Conservation (phyloP, 345 rosid species). For the Syzygium aqueum region DNA sequence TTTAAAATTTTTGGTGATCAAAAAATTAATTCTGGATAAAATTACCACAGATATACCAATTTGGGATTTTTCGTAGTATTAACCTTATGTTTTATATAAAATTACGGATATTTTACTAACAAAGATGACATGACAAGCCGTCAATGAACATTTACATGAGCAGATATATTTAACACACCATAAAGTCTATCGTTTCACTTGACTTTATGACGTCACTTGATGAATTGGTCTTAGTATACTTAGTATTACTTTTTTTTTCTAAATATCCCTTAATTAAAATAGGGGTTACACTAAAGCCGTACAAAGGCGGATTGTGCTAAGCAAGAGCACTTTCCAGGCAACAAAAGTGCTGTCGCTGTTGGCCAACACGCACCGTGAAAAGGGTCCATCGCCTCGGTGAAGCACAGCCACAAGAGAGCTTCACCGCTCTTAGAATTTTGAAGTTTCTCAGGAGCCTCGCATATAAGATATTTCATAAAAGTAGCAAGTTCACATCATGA, state of each 20-base stretch:
- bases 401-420: background rate
- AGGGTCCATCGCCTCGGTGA: background rate
- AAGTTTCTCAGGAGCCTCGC: background rate
- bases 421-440: background rate
- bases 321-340: background rate
- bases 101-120: background rate
- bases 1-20: too few relatives aligned
- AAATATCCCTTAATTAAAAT: background rate
- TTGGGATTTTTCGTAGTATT: too few relatives aligned
- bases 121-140: background rate
- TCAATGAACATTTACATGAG: background rate
- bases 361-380: background rate
- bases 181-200: background rate
- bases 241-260: background rate
- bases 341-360: background rate
- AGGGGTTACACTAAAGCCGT: background rate
- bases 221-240: background rate
- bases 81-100: background rate
- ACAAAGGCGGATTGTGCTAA: background rate
- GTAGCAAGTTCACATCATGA: background rate
- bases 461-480: background rate
- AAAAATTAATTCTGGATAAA: too few relatives aligned
- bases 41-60: too few relatives aligned
- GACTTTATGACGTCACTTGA: background rate
- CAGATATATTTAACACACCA: background rate